Evolutionary conservation across 1,139 yeast species (phyloP).

Genomic region (Yamadazyma diddensiae): DNA sequence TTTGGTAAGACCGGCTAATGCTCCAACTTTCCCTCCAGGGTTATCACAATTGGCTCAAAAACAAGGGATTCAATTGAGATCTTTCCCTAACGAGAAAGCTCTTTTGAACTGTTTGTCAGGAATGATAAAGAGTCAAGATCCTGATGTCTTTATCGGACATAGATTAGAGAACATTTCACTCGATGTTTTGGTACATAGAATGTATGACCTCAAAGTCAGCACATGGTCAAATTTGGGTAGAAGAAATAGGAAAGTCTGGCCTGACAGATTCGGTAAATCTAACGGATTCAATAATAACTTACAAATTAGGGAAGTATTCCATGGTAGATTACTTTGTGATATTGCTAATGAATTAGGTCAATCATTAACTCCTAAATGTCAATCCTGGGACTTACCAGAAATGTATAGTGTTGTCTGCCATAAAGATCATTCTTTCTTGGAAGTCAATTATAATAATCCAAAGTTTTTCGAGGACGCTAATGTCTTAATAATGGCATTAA

Average conservation of each 20-base stretch:
- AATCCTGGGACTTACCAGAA: conserved; percentile 93
- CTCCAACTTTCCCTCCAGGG: conserved; percentile 69
- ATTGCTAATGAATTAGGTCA: conserved; percentile 94
- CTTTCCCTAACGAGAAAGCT: conserved; percentile 71
- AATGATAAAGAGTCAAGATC: conserved; percentile 69
- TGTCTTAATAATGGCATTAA: conserved; percentile 64
- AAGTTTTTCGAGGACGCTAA: conserved; percentile 67
- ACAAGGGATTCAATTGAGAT: conserved; percentile 45
- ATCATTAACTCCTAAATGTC: conserved; percentile 86
- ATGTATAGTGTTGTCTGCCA: conserved; percentile 80
- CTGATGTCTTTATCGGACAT: conserved; percentile 90
- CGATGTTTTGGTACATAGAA: conserved; percentile 78
- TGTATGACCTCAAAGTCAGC: conserved; percentile 67
- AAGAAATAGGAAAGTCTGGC: conserved; percentile 72
- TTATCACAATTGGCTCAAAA: conserved; percentile 56
- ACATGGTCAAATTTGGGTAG: conserved; percentile 89
- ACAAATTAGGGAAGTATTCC: conserved; percentile 63
- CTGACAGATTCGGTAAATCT: conserved; percentile 59
- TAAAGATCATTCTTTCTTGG: conserved; percentile 59
- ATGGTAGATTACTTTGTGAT: conserved; percentile 90
- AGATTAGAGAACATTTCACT: conserved; percentile 74
- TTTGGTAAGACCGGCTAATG: conserved; percentile 70
- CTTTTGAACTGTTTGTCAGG: conserved; percentile 73
- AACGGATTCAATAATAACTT: conserved; percentile 45
- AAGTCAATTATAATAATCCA: conserved; percentile 68